These are phyloP conservation scores for Saccharomyces hybrid DNA, from an alignment of 1,139 yeast species.

Conservation along the genomic window DNA sequence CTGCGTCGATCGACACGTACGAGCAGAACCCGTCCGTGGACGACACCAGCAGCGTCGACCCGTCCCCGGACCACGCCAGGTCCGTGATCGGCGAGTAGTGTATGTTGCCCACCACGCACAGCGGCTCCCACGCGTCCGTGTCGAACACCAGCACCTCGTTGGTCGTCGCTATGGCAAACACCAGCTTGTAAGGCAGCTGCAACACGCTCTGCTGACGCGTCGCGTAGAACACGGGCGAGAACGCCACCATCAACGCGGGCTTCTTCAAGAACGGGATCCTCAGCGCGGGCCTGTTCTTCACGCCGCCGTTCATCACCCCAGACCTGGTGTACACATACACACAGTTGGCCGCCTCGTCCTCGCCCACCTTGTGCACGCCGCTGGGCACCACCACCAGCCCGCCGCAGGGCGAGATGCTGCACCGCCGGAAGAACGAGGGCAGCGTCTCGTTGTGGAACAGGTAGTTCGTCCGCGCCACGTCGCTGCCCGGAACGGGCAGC, in stretches of 20 bases:
- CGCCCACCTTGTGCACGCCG: constrained; percentile 48
- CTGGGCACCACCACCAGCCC: constrained; percentile 71
- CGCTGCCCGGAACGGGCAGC: constrained; percentile 20
- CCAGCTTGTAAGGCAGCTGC: constrained; percentile 62
- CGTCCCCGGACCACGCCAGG: constrained; percentile 74
- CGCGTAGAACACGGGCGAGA: constrained; percentile 60
- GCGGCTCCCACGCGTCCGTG: constrained; percentile 58
- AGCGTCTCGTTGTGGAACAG: constrained; percentile 79
- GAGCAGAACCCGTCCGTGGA: constrained; percentile 95
- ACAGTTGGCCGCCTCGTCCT: constrained; percentile 43
- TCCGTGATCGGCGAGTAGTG: constrained; percentile 90
- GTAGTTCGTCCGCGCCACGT: constrained; percentile 33
- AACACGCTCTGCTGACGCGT: constrained; percentile 27
- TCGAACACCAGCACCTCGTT: constrained; percentile 81
- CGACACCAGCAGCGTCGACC: constrained; percentile 62
- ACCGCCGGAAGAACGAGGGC: constrained; percentile 80
- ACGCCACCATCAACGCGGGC: constrained; percentile 76
- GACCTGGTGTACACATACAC: constrained; percentile 70
- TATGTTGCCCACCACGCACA: constrained; percentile 68
- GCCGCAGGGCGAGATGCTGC: constrained; percentile 88
- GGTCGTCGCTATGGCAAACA: constrained; percentile 90
- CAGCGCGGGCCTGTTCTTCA: constrained; percentile 52
- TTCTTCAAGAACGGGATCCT: constrained; percentile 72
- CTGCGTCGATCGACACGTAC: constrained; percentile 44
- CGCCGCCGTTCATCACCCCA: constrained; percentile 38